Percentiles rank a stretch among this genome's conserved stretches.
These are phyloP conservation scores for Arxiozyma slooffiae DNA, from an alignment of 1,139 yeast genomes.

Conservation along the genomic window DNA sequence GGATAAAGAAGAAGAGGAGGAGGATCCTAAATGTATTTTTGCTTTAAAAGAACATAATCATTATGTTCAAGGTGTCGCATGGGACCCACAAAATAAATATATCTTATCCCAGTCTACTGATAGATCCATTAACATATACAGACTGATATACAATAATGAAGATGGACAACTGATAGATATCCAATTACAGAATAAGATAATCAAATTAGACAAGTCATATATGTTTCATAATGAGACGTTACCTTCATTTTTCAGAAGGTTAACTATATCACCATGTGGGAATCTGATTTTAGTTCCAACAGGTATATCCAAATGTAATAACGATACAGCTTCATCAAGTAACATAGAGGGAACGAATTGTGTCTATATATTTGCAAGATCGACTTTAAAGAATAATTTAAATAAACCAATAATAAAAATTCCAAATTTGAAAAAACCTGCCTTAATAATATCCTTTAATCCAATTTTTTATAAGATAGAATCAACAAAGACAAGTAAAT, in stretches of 20 bases:
- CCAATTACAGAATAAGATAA: constrained; percentile 22
- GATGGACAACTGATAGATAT: constrained; percentile 12
- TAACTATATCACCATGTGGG: constrained; percentile 87
- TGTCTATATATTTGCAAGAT: constrained; percentile 65
- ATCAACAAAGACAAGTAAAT: constrained; percentile 11
- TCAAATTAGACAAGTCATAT: constrained; percentile 31
- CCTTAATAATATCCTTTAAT: constrained; percentile 69
- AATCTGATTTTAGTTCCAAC: constrained; percentile 69
- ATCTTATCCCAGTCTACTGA: constrained; percentile 89
- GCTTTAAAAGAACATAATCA: constrained; percentile 70
- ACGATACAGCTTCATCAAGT: not conserved
- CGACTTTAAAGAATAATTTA: constrained; percentile 39
- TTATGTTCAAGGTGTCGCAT: constrained; percentile 88
- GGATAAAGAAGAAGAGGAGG: constrained; percentile 38
- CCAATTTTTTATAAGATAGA: constrained; percentile 48
- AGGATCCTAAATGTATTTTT: constrained; percentile 37
- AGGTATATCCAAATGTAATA: constrained; percentile 45
- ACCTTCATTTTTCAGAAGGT: constrained; percentile 79
- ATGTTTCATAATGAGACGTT: constrained; percentile 78
- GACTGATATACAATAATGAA: constrained; percentile 15
- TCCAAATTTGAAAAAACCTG: constrained; percentile 75
- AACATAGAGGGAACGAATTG: constrained; percentile 39
- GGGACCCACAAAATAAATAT: constrained; percentile 81
- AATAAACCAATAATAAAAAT: constrained; percentile 62
- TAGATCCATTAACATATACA: constrained; percentile 62